Base-by-base conservation (phyloP, 163 green algal genomes). In the Scenedesmus sp. region DNA sequence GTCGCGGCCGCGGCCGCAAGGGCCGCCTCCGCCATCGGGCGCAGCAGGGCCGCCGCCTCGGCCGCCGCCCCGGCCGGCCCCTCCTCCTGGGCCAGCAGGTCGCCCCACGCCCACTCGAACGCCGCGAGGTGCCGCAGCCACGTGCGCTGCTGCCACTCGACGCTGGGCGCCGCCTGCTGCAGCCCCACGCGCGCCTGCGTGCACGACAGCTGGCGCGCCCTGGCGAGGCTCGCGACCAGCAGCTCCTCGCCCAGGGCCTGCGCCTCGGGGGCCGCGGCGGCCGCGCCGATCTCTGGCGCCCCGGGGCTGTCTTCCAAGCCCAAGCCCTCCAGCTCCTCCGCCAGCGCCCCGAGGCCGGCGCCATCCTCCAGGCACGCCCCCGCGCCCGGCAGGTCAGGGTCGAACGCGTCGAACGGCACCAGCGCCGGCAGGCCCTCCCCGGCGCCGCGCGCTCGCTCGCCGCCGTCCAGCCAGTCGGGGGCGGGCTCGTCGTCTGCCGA, bases 391-490 rank as follows among this genome's bases (percentile, higher is more conserved):
- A 88, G 3, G 0, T 10, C 28, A 0, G 63, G 62, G 33, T 86
- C 77, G 66, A 89, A 91, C 50, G 60, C 80, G 60, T 82, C 78
- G 70, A 91, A 87, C 0, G 76, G 85, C 18, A 86, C 80, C 36
- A 86, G 77, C 42, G 88, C 66, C 3, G 84, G 75, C 29, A 73
- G 63, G 13, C 42, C 44, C 2, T 29, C n/a, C n/a, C 71, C 17
- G n/a, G n/a, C n/a, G n/a, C n/a, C n/a, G n/a, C n/a, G n/a, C n/a
- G n/a, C 39, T 47, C 7, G 39, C 39, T 47, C 7, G 39, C 6
- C 39, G 39, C 39, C 39, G 39, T 15, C 7, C 39, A 47, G 39
- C 39, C 39, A 47, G 39, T 6, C 10, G 7, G 7, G 7, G 39
- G 39, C 10, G 39, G 10, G 39, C 39, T 47, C 39, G 6, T 47